Conservation (phyloP, 495 filamentous ascomycete genomes). For the Hypoxylon fragiforme region DNA sequence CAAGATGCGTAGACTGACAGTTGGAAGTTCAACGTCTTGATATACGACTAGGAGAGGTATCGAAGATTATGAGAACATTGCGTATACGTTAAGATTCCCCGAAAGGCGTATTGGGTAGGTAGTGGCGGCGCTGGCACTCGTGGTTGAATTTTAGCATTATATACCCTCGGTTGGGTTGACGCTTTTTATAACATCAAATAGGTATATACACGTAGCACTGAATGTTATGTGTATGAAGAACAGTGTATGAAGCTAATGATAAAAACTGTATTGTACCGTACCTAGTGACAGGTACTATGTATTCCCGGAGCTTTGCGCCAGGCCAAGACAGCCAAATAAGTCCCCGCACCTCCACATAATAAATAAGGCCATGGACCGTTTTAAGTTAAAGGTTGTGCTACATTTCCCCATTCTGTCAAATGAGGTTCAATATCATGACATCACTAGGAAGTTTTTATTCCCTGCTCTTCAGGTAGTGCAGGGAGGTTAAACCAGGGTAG, state of each 20-base stretch:
- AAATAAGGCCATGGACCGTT: conserved; percentile 8
- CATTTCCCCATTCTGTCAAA: not conserved
- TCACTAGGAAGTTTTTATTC: conserved; percentile 20
- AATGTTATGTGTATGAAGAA: no score
- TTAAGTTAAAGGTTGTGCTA: no score
- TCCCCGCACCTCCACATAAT: conserved; percentile 14
- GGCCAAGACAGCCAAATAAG: not conserved
- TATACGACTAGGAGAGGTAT: not conserved
- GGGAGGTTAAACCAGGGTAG: no score
- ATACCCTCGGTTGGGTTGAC: no score
- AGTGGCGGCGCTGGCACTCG: no score
- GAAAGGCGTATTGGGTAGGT: no score
- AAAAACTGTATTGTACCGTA: not conserved
- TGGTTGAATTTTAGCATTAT: no score
- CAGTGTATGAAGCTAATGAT: no score
- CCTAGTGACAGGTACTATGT: not conserved
- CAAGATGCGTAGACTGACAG: conserved; percentile 32
- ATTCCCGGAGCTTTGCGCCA: not conserved
- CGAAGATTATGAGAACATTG: no score
- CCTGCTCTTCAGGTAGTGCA: conserved; percentile 17
- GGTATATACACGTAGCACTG: no score
- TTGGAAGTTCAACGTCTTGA: conserved; percentile 26
- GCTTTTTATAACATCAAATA: no score
- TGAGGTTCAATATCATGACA: conserved; percentile 17
- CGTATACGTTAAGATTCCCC: no score